These are phyloP conservation scores for Claviceps sorghi DNA, from an alignment of 2,329 filamentous ascomycete species.

Conservation along the genomic window DNA sequence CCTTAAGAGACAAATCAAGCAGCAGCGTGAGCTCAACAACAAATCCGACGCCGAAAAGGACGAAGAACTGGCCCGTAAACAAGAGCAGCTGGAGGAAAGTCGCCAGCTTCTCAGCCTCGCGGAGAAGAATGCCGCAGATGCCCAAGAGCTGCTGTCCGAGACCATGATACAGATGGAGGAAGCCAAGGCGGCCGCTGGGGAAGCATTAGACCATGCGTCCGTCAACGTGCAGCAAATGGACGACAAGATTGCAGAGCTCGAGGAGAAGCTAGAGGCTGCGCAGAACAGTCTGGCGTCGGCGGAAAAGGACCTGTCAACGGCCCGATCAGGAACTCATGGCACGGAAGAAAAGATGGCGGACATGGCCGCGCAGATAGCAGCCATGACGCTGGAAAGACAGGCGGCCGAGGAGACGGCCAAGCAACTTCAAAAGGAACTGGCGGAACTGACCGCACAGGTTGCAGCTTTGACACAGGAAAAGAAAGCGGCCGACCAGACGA, in stretches of 20 bases:
- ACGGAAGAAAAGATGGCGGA: slow-evolving; percentile 18
- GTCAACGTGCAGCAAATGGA: slow-evolving; percentile 20
- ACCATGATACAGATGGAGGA: slow-evolving; percentile 33
- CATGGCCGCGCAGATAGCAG: slow-evolving; percentile 12
- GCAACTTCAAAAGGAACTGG: slow-evolving; percentile 13
- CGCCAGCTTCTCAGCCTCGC: slow-evolving; percentile 21
- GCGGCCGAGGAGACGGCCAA: slow-evolving; percentile 15
- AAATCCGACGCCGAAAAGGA: slow-evolving; percentile 65
- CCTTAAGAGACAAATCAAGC: slow-evolving; percentile 81
- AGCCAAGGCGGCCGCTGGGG: slow-evolving; percentile 13
- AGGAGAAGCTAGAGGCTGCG: slow-evolving; percentile 9
- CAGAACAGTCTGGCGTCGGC: slow-evolving; percentile 11
- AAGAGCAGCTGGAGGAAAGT: slow-evolving; percentile 38
- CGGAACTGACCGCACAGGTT: slow-evolving; percentile 8
- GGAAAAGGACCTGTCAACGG: slow-evolving; percentile 18
- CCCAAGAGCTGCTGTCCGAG: slow-evolving; percentile 34
- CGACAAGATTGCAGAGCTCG: slow-evolving; percentile 26
- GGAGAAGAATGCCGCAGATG: slow-evolving; percentile 22
- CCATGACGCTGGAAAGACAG: slow-evolving; percentile 13
- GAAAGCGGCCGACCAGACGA: slow-evolving; percentile 14
- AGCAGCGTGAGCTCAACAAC: slow-evolving; percentile 83
- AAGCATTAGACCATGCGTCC: slow-evolving; percentile 11
- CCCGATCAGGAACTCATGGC: slow-evolving; percentile 25
- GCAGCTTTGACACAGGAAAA: slow-evolving; percentile 16
- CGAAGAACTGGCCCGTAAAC: slow-evolving; percentile 44